A percentile compares a stretch with the other conserved stretches of the same genome.
These are phyloP conservation scores for Fraxinus anomala DNA, from an alignment of 257 asterid species.

Conservation along the genomic window DNA sequence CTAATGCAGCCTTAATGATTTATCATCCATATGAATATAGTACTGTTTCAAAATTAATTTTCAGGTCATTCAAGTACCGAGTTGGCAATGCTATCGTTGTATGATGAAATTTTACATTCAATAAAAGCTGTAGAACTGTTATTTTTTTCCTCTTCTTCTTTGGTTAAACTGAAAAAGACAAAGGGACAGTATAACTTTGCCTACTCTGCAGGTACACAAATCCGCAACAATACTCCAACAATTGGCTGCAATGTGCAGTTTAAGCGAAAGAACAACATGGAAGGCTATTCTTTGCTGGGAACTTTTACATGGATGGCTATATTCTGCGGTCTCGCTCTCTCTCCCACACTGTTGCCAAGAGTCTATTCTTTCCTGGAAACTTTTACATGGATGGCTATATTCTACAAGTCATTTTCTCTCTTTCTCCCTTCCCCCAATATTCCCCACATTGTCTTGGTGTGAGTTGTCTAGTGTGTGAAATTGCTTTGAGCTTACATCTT, in stretches of 20 bases:
- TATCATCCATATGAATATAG: slow-evolving; percentile 4
- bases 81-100: background rate
- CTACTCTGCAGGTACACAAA: slow-evolving; percentile 70
- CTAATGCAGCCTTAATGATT: slow-evolving; percentile 20
- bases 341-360: background rate
- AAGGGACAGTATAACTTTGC: slow-evolving; percentile 10
- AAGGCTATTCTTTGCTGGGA: slow-evolving; percentile 69
- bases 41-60: slow-evolving; percentile 2
- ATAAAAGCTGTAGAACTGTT: slow-evolving; percentile 11
- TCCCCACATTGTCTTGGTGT: background rate
- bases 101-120: background rate
- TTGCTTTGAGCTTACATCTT: slow-evolving; percentile 1
- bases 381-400: slow-evolving; percentile 68
- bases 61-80: background rate
- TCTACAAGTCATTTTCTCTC: slow-evolving; percentile 50
- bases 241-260: slow-evolving; percentile 75
- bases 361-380: slow-evolving; percentile 63
- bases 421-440: background rate
- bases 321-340: slow-evolving; percentile 62
- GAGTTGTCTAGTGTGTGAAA: background rate
- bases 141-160: background rate
- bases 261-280: slow-evolving; percentile 66
- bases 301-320: slow-evolving; percentile 68
- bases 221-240: slow-evolving; percentile 71
- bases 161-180: slow-evolving; percentile 1